phyloP scores from a whole-genome alignment of 768 basidiomycete species.

The Russula brevipes region DNA sequence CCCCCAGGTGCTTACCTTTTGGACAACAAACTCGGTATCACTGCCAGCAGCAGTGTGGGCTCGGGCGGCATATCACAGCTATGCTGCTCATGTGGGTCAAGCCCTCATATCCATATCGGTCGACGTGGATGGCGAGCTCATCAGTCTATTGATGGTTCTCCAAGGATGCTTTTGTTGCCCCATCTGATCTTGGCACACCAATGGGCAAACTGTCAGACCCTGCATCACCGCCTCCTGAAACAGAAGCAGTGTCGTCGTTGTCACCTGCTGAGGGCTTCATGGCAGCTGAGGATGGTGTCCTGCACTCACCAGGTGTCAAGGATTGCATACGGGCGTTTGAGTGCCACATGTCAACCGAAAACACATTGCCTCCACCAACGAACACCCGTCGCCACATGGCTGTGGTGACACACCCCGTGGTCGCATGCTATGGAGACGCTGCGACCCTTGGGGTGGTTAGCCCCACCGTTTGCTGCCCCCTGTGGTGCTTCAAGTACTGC shows the following conservation, averaged over 20 bases:
- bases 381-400: constrained; percentile 38
- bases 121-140: constrained; percentile 5
- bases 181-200: neutral
- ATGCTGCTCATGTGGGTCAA: constrained; percentile 7
- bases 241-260: neutral
- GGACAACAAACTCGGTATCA: constrained; percentile 14
- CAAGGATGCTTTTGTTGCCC: neutral
- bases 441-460: no score
- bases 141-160: neutral
- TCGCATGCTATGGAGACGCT: constrained; percentile 21
- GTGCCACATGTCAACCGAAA: constrained; percentile 49
- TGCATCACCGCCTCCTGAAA: neutral
- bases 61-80: neutral
- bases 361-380: constrained; percentile 36
- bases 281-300: neutral
- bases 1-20: neutral
- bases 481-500: no score
- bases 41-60: neutral
- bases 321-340: constrained; percentile 56
- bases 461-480: no score
- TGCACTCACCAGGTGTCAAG: constrained; percentile 35
- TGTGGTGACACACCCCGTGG: constrained; percentile 25
- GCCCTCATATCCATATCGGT: neutral
- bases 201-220: neutral
- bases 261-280: neutral